Base-by-base conservation (phyloP, 805 yeast species). In the Kuraishia piskuri region DNA sequence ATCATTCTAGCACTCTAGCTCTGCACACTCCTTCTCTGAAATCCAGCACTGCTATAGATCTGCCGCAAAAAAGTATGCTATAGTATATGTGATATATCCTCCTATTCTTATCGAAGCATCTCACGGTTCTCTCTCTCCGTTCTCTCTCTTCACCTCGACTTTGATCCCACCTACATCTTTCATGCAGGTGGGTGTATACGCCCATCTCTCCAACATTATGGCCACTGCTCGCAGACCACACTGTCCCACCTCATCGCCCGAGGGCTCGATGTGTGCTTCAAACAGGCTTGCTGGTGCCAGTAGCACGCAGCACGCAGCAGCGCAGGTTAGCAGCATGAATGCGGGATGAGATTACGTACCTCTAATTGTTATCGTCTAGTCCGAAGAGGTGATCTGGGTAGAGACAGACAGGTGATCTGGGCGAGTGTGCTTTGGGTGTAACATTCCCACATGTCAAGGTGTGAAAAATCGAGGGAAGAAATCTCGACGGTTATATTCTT, bases 1-100 rank as follows among this genome's bases (percentile, higher is more conserved):
- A 67, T 53, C 69, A 66, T 66, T 10, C 22, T 40, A 26, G 3
- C 25, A 19, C 31, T 10, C 22, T 22, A 21, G 14, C 21, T 8
- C 23, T 10, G 8, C 22, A 12, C 22, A n/a, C n/a, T n/a, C n/a
- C n/a, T n/a, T n/a, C n/a, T n/a, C n/a, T n/a, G n/a, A n/a, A n/a
- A n/a, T n/a, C n/a, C n/a, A n/a, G n/a, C 40, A 6, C 3, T 31
- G 7, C 17, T 12, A 7, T 12, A 8, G 9, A 3, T 31, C 9
- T 31, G 17, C 40, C 9, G 17, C 40, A 14, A 12, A 10, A 31
- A 3, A 12, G 17, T 31, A 31, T 10, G 4, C 40, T n/a, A 6
- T 7, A 31, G n/a, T 31, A 31, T 31, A 6, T 31, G 8, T 3
- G 17, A 12, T 31, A 12, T n/a, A 31, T 7, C 10, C 10, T 25